These are phyloP conservation scores for Citropsis articulata DNA, from an alignment of 345 rosid genomes.

Conservation along the genomic window DNA sequence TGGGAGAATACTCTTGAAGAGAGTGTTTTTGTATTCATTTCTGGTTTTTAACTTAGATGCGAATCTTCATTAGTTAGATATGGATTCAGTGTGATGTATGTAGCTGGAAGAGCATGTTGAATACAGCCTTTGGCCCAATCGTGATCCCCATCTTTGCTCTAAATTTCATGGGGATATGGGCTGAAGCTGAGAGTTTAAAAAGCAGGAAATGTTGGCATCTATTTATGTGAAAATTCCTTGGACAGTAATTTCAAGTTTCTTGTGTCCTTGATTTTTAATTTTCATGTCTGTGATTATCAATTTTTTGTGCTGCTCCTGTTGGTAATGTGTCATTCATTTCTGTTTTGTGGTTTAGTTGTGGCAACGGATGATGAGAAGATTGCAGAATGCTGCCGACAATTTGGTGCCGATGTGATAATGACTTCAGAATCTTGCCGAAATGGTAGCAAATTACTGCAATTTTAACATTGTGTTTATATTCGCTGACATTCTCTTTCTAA, in stretches of 20 bases:
- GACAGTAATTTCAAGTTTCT: not conserved
- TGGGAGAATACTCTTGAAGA: not conserved
- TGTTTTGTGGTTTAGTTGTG: slow-evolving; percentile 53
- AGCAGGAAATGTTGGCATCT: not conserved
- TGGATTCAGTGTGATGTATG: not conserved
- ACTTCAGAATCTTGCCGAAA: slow-evolving; percentile 91
- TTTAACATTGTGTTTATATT: not conserved
- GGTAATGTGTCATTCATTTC: not conserved
- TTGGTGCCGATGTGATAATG: slow-evolving; percentile 96
- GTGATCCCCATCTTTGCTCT: not conserved
- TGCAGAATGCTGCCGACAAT: slow-evolving; percentile 89
- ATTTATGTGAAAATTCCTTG: not conserved
- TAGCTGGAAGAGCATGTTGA: not conserved
- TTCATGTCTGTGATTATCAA: not conserved
- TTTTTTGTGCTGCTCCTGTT: not conserved
- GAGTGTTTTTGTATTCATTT: not conserved
- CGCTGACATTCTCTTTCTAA: slow-evolving; percentile 9
- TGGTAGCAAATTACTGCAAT: slow-evolving; percentile 39
- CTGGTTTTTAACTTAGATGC: not conserved
- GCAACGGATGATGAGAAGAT: slow-evolving; percentile 92
- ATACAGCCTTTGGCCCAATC: not conserved
- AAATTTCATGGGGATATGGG: not conserved
- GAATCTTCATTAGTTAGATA: not conserved
- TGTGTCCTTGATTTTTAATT: not conserved
- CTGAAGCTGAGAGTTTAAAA: not conserved